phyloP scores from a whole-genome alignment of 768 basidiomycete species.

The Leccinellum luteum region DNA sequence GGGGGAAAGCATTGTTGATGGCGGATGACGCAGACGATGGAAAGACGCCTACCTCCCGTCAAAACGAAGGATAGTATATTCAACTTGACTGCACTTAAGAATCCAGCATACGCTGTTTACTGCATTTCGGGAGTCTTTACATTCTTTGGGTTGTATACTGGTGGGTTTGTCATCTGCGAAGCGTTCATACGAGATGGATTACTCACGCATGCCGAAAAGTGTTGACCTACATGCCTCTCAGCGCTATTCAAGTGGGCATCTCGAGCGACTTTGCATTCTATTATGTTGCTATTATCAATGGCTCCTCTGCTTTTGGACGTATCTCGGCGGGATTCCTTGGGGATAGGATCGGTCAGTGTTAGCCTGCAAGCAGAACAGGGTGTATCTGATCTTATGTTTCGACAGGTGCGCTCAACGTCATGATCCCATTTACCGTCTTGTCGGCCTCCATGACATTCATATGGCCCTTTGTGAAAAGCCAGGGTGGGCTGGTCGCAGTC shows the following conservation, averaged over 20 bases:
- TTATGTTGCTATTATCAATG: conserved; percentile 66
- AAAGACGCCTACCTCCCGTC: conserved; percentile 53
- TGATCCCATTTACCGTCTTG: conserved; percentile 58
- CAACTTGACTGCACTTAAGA: conserved; percentile 49
- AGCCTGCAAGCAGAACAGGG: not conserved
- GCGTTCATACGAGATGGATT: not conserved
- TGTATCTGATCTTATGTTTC: not conserved
- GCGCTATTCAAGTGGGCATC: conserved; percentile 50
- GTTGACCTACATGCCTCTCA: conserved; percentile 65
- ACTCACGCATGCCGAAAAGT: conserved; percentile 35
- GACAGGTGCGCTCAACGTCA: conserved; percentile 63
- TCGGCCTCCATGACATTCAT: conserved; percentile 59
- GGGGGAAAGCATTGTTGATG: not conserved
- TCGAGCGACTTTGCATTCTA: conserved; percentile 55
- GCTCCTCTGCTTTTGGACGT: conserved; percentile 60
- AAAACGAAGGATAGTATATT: conserved; percentile 56
- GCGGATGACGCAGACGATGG: conserved; percentile 21
- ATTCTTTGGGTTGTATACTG: conserved; percentile 71
- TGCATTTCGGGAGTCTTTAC: conserved; percentile 51
- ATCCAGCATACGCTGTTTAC: conserved; percentile 50
- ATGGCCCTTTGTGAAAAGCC: conserved; percentile 63
- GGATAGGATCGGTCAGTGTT: conserved; percentile 48
- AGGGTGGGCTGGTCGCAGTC: conserved; percentile 48
- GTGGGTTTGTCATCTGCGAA: conserved; percentile 30
- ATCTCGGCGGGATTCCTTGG: conserved; percentile 49